Evolutionary conservation across 2,329 filamentous ascomycete species (phyloP).

Genomic region (Aureobasidium subglaciale): DNA sequence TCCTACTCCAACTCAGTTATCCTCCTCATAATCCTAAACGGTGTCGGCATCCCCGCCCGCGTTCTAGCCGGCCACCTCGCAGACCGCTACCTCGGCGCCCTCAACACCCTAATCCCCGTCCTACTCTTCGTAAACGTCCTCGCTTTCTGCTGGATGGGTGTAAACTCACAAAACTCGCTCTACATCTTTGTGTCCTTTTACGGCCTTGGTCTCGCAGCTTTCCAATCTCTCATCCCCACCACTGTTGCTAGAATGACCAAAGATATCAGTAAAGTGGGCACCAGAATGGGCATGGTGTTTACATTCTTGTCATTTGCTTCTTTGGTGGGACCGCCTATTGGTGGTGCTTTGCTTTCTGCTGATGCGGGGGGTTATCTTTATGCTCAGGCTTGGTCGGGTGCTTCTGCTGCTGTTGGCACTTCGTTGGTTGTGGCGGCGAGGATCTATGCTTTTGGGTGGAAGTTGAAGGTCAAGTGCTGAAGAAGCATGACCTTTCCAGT

Average conservation of each 20-base stretch:
- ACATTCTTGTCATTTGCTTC: constrained; percentile 37
- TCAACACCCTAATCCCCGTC: constrained; percentile 49
- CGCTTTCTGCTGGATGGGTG: constrained; percentile 52
- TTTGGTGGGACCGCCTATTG: constrained; percentile 42
- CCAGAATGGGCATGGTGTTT: constrained; percentile 43
- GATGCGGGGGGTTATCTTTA: constrained; percentile 34
- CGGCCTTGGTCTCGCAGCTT: constrained; percentile 37
- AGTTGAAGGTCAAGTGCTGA: constrained; percentile 16
- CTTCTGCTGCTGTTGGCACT: constrained; percentile 18
- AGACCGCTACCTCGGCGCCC: constrained; percentile 46
- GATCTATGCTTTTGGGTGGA: constrained; percentile 22
- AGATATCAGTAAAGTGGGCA: constrained; percentile 40
- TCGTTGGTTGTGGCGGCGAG: constrained; percentile 22
- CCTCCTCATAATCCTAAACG: constrained; percentile 53
- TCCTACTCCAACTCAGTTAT: constrained; percentile 44
- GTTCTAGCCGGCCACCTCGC: constrained; percentile 47
- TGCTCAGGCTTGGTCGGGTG: constrained; percentile 39
- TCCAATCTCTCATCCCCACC: constrained; percentile 40
- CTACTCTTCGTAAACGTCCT: constrained; percentile 39
- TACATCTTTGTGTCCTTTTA: constrained; percentile 40
- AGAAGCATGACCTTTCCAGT: too few species aligned
- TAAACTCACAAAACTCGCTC: constrained; percentile 33
- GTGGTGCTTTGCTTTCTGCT: constrained; percentile 38
- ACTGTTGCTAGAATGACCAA: constrained; percentile 38
- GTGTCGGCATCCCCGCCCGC: constrained; percentile 49